Conservation (phyloP, 192 early-diverging fungal species). For the Allomyces macrogynus region DNA sequence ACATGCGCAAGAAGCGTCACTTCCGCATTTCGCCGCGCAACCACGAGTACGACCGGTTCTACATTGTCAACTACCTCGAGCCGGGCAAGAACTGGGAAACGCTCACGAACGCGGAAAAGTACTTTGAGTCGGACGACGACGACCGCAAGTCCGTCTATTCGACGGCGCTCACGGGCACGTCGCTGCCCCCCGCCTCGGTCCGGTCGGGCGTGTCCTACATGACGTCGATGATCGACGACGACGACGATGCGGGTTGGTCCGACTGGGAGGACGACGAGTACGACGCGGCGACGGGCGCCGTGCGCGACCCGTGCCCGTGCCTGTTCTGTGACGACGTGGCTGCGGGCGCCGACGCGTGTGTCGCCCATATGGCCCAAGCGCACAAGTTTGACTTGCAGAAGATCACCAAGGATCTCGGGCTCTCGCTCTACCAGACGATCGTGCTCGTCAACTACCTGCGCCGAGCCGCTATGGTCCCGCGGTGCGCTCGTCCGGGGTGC, state of each 20-base stretch:
- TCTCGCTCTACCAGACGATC: constrained; percentile 73
- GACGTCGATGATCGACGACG: constrained; percentile 11
- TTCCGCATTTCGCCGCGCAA: constrained; percentile 84
- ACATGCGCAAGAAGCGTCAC: constrained; percentile 98
- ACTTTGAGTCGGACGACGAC: neutral
- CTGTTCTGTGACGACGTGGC: constrained; percentile 54
- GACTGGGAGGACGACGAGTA: constrained; percentile 55
- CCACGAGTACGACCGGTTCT: constrained; percentile 78
- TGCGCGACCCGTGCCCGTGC: constrained; percentile 46
- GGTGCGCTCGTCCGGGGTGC: constrained; percentile 52
- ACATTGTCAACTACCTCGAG: constrained; percentile 79
- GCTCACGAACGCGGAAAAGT: constrained; percentile 8
- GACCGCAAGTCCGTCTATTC: constrained; percentile 53
- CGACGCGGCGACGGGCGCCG: constrained; percentile 6
- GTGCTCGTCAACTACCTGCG: constrained; percentile 73
- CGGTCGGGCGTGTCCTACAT: constrained; percentile 1
- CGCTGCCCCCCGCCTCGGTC: constrained; percentile 6
- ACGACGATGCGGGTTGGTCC: constrained; percentile 38
- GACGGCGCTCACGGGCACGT: constrained; percentile 43
- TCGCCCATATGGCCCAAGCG: constrained; percentile 47
- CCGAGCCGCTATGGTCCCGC: constrained; percentile 24
- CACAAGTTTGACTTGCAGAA: constrained; percentile 58
- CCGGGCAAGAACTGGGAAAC: constrained; percentile 82
- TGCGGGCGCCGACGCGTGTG: constrained; percentile 31
- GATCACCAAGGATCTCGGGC: constrained; percentile 22